Evolutionary conservation across 768 basidiomycete species (phyloP).

Genomic region (Rhizopogon vesiculosus): DNA sequence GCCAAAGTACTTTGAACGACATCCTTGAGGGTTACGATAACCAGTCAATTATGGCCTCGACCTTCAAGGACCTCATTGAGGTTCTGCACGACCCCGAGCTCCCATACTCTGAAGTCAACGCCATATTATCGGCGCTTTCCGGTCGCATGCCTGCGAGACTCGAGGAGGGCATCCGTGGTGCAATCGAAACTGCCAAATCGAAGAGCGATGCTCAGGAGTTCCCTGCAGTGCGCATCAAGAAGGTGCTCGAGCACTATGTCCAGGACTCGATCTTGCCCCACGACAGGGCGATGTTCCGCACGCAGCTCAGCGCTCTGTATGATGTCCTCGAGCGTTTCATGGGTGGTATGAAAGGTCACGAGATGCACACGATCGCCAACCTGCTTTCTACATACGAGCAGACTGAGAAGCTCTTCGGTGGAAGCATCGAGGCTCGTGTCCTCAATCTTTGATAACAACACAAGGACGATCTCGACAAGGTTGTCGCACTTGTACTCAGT

Average conservation of each 20-base stretch:
- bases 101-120: slow-evolving; percentile 80
- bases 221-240: slow-evolving; percentile 83
- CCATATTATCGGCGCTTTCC: slow-evolving; percentile 83
- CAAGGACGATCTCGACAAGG: slow-evolving; percentile 90
- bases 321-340: slow-evolving; percentile 77
- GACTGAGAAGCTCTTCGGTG: slow-evolving; percentile 91
- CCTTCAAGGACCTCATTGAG: slow-evolving; percentile 81
- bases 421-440: slow-evolving; percentile 90
- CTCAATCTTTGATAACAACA: slow-evolving; percentile 86
- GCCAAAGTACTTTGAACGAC: slow-evolving; percentile 75
- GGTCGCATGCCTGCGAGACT: slow-evolving; percentile 92
- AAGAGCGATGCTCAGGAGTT: slow-evolving; percentile 81
- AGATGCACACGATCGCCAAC: slow-evolving; percentile 69
- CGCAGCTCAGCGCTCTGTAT: slow-evolving; percentile 63
- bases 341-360: slow-evolving; percentile 82
- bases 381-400: slow-evolving; percentile 76
- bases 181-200: slow-evolving; percentile 70
- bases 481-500: slow-evolving; percentile 81
- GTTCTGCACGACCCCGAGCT: slow-evolving; percentile 83
- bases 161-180: slow-evolving; percentile 77
- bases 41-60: slow-evolving; percentile 81
- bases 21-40: slow-evolving; percentile 97
- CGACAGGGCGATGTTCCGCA: slow-evolving; percentile 77
- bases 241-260: slow-evolving; percentile 80
- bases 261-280: slow-evolving; percentile 76